A percentile compares a stretch with the other conserved stretches of the same genome.
Conservation (phyloP, 2,329 filamentous ascomycete genomes). For the Apiospora hydei region DNA sequence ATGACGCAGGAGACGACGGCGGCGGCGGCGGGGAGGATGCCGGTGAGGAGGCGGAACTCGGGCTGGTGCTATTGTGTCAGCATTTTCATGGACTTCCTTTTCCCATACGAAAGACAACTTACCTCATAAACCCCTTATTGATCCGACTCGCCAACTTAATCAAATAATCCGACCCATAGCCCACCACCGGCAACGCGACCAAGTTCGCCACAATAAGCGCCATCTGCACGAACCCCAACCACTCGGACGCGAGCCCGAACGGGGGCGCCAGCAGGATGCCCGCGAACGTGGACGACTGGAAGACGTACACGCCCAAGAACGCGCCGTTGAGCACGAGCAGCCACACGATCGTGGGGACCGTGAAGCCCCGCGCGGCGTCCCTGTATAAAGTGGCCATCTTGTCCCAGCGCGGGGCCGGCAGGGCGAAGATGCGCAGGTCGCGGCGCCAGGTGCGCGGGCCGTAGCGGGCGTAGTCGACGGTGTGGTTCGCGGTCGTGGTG, state of each 20-base stretch:
- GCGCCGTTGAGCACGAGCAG: constrained; percentile 36
- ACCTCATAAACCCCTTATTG: constrained; percentile 21
- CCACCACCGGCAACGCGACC: constrained; percentile 32
- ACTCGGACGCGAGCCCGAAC: constrained; percentile 29
- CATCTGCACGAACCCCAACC: constrained; percentile 33
- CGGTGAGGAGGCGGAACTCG: constrained; percentile 28
- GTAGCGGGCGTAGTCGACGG: constrained; percentile 27
- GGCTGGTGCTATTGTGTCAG: not conserved
- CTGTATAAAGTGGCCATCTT: constrained; percentile 30
- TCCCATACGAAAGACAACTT: no score
- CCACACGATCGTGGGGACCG: constrained; percentile 34
- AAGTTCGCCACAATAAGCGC: constrained; percentile 33
- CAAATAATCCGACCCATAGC: constrained; percentile 34
- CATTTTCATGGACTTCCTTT: no score
- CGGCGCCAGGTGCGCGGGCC: constrained; percentile 31
- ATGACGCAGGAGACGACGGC: constrained; percentile 27
- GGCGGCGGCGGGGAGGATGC: constrained; percentile 24
- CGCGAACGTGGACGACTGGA: constrained; percentile 34
- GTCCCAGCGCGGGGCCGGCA: constrained; percentile 30
- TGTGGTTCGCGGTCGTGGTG: constrained; percentile 28
- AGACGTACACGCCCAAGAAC: constrained; percentile 37
- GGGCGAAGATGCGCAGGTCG: constrained; percentile 35
- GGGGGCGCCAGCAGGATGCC: constrained; percentile 33
- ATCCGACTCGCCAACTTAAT: constrained; percentile 24
- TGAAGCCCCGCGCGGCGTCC: constrained; percentile 30